phyloP scores from a whole-genome alignment of 2,329 filamentous ascomycete species.

The Ophiobolus disseminans region DNA sequence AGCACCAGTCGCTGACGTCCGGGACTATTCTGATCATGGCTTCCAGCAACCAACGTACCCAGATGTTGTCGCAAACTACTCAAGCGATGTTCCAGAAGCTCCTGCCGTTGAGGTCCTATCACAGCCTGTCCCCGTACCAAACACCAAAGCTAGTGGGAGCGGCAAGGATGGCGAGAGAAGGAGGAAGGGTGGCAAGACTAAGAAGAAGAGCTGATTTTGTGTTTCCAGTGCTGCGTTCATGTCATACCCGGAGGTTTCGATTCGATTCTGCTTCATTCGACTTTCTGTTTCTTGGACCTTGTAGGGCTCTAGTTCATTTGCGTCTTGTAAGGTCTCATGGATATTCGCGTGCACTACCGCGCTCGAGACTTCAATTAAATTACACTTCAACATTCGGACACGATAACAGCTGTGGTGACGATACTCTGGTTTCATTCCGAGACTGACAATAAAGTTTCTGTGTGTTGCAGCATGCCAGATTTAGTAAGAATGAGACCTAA shows the following conservation, averaged over 20 bases:
- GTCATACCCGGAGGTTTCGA: no score
- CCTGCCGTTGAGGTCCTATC: constrained; percentile 22
- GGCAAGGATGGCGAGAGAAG: constrained; percentile 35
- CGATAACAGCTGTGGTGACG: no score
- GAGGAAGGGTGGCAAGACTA: constrained; percentile 33
- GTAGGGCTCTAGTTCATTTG: no score
- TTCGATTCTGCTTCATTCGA: not conserved
- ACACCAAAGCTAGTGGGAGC: constrained; percentile 24
- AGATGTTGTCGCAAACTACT: constrained; percentile 15
- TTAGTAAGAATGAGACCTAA: no score
- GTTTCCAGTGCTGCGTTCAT: constrained; percentile 8
- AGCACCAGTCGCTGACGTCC: constrained; percentile 15
- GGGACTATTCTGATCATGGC: constrained; percentile 33
- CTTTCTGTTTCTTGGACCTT: no score
- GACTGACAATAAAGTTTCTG: no score
- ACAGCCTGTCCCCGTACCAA: constrained; percentile 17
- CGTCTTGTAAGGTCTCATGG: no score
- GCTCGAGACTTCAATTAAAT: no score
- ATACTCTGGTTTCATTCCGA: no score
- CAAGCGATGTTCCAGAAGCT: constrained; percentile 12
- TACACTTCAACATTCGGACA: no score
- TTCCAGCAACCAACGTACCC: constrained; percentile 14
- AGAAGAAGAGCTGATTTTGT: constrained; percentile 22
- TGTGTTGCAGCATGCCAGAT: no score
- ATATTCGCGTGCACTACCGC: no score